Base-by-base conservation (phyloP, 2,329 filamentous ascomycete species). In the Alternaria hordeiaustralica region DNA sequence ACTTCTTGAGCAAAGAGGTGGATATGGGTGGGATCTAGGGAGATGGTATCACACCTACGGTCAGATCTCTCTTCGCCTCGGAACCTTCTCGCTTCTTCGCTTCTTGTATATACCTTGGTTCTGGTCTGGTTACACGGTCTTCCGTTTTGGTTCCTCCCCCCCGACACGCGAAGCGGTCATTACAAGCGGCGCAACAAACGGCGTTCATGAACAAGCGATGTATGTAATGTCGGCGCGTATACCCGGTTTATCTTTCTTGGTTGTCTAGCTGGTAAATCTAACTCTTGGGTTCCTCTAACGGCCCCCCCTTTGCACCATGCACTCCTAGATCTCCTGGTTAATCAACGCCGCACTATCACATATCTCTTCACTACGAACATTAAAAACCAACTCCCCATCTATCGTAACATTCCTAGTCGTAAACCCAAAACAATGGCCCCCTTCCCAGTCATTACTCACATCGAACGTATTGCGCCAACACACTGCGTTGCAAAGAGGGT, bases 1-100 rank as follows among this genome's bases (percentile, higher is more conserved):
- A 87, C 1, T 93, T 93, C 53, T 61, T 84, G 66, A 46, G 60
- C 10, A 41, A 65, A 6, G 78, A 80, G 56, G 70, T 79, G 8
- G 70, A 71, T 18, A 80, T 79, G 78, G 68, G 75, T 15, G 77
- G 75, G n/a, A 63, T 78, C 9, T 79, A 57, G 30, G 12, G 9
- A 3, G 36, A 41, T 11, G 0, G 3, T 28, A 8, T 47, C 44
- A 47, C 20, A 13, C 30, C 13, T 36, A 28, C 44, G 11, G 6
- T 23, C 36, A 5, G 25, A 2, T 6, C 11, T 18, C 15, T 30
- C 20, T n/a, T 41, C n/a, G 6, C n/a, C 23, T 9, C 23, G 10
- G 15, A 5, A 43, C 50, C 55, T 44, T 26, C 25, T 55, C 18
- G 44, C 5, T 44, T 25, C 30, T 64, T 61, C 54, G 43, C 54